Evolutionary conservation across 2,329 filamentous ascomycete species (phyloP).

Genomic region (Ophiostoma triangulosporum): DNA sequence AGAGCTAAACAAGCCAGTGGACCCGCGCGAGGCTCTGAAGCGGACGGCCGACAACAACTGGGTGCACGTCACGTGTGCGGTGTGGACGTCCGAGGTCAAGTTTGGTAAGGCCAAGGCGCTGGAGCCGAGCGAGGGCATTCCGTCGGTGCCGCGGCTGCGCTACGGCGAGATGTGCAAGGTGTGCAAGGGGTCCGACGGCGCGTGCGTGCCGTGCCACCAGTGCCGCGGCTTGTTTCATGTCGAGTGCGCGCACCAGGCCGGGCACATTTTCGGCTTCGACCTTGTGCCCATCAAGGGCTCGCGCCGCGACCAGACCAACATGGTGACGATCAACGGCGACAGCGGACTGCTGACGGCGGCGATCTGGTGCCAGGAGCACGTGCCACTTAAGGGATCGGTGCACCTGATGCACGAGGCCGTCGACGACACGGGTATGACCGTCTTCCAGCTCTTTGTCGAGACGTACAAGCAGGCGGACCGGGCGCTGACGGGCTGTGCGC

Average conservation of each 20-base stretch:
- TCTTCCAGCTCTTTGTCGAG: conserved; percentile 73
- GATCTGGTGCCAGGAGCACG: conserved; percentile 86
- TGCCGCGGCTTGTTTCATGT: conserved; percentile 66
- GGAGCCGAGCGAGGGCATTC: conserved; percentile 80
- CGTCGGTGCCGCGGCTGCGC: conserved; percentile 53
- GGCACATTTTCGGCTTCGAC: conserved; percentile 79
- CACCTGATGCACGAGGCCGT: conserved; percentile 69
- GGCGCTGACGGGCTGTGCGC: conserved; percentile 76
- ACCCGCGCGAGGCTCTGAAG: conserved; percentile 84
- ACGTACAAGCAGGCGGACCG: conserved; percentile 93
- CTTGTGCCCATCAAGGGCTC: conserved; percentile 82
- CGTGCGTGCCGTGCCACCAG: conserved; percentile 70
- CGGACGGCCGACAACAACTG: conserved; percentile 94
- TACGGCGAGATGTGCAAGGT: conserved; percentile 72
- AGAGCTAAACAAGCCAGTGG: conserved; percentile 66
- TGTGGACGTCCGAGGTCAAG: conserved; percentile 86
- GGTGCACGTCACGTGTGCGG: conserved; percentile 88
- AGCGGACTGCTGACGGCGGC: conserved; percentile 71
- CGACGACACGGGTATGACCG: conserved; percentile 58
- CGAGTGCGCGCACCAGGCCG: conserved; percentile 74
- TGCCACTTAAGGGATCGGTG: conserved; percentile 54
- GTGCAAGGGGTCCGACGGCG: conserved; percentile 62
- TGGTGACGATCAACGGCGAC: conserved; percentile 69
- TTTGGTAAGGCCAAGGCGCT: conserved; percentile 76
- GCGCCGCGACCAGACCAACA: conserved; percentile 64